Evolutionary conservation across 306 rosid genomes (phyloP), one percentile per base, ranked within the genome.

Genomic region (Vigna unguiculata): DNA sequence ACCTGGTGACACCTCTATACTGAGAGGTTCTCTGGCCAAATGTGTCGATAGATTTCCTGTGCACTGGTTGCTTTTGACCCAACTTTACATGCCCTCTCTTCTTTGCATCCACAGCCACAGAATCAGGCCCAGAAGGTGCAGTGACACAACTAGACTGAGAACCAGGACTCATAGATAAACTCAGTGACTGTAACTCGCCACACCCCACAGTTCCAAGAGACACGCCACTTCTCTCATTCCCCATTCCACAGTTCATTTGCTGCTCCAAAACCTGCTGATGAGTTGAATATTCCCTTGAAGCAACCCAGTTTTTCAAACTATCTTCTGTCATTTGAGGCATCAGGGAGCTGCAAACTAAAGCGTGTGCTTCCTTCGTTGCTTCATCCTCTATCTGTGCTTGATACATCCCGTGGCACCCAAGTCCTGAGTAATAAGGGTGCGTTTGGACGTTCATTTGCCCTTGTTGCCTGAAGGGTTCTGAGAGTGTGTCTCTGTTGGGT

Each of bases 21-120:
- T 96, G 99, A 0, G 99, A 96, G 0, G 99, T 96, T 84, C 99
- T 85, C 82, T 96, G 99, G 0, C 99, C 99, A 73, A 96, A 96
- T 57, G 99, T 93, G 82, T 96, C 98, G 7, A 96, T 84, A 59
- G 97, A 92, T 86, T 96, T 96, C 54, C 99, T 87, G 49, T 96
- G 98, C 15, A 96, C 91, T 1, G 98, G 91, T 48, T 96, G 97
- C 86, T 96, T 96, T 66, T 82, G 93, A 3, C 86, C 85, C 6
- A 85, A 21, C 59, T 88, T 91, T 30, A 82, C 85, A 24, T 83
- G 17, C 8, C 91, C 93, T 89, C 98, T 91, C 80, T 92, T 96
- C 81, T 91, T 96, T 3, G 81, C 85, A 19, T 96, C 96, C 43
- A 85, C 54, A 12, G 83, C 84, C 1, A 81, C 79, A 52, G 87